phyloP scores from a whole-genome alignment of 1,284 basidiomycete genomes.

The Thelephora terrestris region DNA sequence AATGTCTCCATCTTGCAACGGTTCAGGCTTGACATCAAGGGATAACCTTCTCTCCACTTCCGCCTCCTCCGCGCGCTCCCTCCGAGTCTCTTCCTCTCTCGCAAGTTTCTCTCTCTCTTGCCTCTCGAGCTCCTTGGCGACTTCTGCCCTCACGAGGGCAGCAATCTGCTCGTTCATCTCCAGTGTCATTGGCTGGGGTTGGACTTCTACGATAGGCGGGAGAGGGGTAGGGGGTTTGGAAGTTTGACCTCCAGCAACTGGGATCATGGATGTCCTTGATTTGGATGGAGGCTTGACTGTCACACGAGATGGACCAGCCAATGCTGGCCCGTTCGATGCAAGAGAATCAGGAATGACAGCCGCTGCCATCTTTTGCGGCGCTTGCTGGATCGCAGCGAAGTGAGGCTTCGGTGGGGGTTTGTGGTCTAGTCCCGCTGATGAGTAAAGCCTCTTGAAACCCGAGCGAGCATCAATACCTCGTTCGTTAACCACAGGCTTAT shows the following conservation, averaged over 20 bases:
- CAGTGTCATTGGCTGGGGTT: conserved; percentile 30
- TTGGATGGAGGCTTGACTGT: conserved; percentile 15
- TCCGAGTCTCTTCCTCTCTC: conserved; percentile 14
- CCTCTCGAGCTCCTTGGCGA: conserved; percentile 35
- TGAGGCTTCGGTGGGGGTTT: conserved; percentile 44
- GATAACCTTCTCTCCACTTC: neutral
- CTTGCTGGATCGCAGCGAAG: conserved; percentile 47
- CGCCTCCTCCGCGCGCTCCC: neutral
- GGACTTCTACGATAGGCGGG: neutral
- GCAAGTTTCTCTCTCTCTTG: conserved; percentile 22
- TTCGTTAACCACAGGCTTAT: conserved; percentile 65
- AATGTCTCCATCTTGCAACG: conserved; percentile 4
- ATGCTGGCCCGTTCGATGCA: conserved; percentile 8
- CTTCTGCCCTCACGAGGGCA: conserved; percentile 61
- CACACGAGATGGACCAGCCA: conserved; percentile 13
- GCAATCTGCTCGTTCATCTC: conserved; percentile 70
- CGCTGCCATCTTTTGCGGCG: conserved; percentile 36
- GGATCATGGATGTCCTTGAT: conserved; percentile 2
- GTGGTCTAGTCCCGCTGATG: conserved; percentile 30
- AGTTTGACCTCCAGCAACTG: neutral
- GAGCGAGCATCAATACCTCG: conserved; percentile 35
- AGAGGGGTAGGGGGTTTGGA: neutral
- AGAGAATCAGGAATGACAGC: conserved; percentile 21
- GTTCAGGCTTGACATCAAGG: conserved; percentile 5
- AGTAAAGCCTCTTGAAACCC: neutral